Conservation (phyloP, 2,329 filamentous ascomycete genomes). For the Colletotrichum viniferum region DNA sequence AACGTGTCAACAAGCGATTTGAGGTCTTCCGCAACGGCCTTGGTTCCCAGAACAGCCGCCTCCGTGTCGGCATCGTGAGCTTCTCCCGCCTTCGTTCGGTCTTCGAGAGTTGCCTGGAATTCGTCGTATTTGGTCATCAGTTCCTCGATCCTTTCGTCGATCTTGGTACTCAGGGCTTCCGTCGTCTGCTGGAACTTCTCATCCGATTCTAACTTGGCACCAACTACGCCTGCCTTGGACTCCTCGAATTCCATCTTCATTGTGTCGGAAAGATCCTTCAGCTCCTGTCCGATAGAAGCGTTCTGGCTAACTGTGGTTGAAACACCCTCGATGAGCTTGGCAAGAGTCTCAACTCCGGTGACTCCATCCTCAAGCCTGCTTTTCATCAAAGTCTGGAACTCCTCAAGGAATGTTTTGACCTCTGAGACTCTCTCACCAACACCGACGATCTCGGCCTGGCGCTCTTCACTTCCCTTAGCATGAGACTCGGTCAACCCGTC, state of each 20-base stretch:
- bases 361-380: conserved; percentile 78
- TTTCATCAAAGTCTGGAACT: conserved; percentile 78
- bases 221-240: conserved; percentile 78
- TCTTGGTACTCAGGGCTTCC: conserved; percentile 57
- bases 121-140: conserved; percentile 89
- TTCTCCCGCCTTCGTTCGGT: conserved; percentile 74
- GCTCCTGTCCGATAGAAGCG: conserved; percentile 60
- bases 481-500: conserved; percentile 74
- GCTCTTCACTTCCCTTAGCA: conserved; percentile 80
- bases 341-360: conserved; percentile 73
- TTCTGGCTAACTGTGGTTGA: conserved; percentile 67
- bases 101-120: conserved; percentile 75
- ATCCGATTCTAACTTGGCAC: conserved; percentile 81
- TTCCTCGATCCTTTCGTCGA: conserved; percentile 73
- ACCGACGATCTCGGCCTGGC: conserved; percentile 81
- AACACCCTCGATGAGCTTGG: conserved; percentile 71
- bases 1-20: conserved; percentile 86
- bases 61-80: conserved; percentile 76
- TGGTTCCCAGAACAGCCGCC: conserved; percentile 75
- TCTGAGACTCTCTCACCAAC: conserved; percentile 80
- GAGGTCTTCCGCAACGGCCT: conserved; percentile 83
- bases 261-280: conserved; percentile 74
- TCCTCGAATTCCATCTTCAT: conserved; percentile 90
- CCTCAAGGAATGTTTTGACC: conserved; percentile 77
- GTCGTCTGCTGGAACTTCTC: conserved; percentile 71